These are phyloP conservation scores for Myxozyma lipomycoides DNA, from an alignment of 805 yeast species.

Conservation along the genomic window DNA sequence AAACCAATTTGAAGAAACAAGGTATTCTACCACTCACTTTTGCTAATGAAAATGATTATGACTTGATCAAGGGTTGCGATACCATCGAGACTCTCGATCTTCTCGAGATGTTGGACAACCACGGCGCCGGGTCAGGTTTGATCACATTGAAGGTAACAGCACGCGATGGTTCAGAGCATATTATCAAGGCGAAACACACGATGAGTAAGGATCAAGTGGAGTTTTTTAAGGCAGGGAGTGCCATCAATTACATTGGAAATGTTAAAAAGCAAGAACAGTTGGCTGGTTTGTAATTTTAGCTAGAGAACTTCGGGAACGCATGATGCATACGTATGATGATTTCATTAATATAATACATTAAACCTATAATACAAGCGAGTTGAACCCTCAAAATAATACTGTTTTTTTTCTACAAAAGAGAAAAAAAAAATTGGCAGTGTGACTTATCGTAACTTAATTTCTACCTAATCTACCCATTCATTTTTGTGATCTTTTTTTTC, in stretches of 20 bases:
- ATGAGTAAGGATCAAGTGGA: slow-evolving; percentile 95
- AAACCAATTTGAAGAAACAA: slow-evolving; percentile 99
- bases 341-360: neutral
- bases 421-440: too few species aligned
- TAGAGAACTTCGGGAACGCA: too few species aligned
- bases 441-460: too few species aligned
- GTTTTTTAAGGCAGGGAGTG: slow-evolving; percentile 96
- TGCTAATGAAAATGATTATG: slow-evolving; percentile 82
- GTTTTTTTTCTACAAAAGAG: too few species aligned
- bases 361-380: neutral
- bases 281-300: neutral
- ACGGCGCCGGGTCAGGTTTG: slow-evolving; percentile 57
- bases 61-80: slow-evolving; percentile 87
- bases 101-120: slow-evolving; percentile 68
- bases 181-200: slow-evolving; percentile 80
- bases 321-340: too few species aligned
- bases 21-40: slow-evolving; percentile 97
- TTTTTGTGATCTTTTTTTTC: neutral
- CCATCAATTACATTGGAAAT: slow-evolving; percentile 84
- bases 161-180: slow-evolving; percentile 61
- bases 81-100: slow-evolving; percentile 83
- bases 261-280: neutral
- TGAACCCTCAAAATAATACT: neutral
- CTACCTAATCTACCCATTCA: too few species aligned
- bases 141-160: slow-evolving; percentile 70